Evolutionary conservation across 345 rosid genomes (phyloP), one percentile per base, ranked within the genome.

Genomic region (Rubroshorea leprosula): DNA sequence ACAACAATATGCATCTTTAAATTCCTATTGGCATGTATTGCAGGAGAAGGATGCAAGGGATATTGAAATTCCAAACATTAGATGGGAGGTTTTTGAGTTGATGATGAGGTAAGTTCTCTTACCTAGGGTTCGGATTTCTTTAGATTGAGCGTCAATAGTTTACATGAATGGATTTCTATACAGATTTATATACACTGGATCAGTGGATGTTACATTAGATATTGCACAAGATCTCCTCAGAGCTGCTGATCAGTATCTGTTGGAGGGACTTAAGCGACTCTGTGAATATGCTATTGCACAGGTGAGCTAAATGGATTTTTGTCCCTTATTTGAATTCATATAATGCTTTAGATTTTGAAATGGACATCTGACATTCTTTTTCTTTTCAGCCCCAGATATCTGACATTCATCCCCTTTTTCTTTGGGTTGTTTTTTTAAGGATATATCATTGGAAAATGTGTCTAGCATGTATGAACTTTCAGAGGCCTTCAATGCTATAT

Each of bases 51-150:
- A 93, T 68, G 97, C 97, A 12, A 82, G 96, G 80, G 97, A 93
- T 76, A 87, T 93, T 68, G 96, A 87, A 72, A 93, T 93, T 76
- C 99, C 99, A 3, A 93, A 93, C 59, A 93, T 93, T 68, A 85
- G 88, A 83, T 93, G 99, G 99, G 96, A 90, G 77, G 97, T 90
- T 60, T 93, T 93, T 47, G 97, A 89, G 88, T 72, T 93, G 83
- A 93, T 93, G 99, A 93, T 93, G 97, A 90, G 99, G 97, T 93
- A 49, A 51, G 64, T 6, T 6, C 41, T 35, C 35, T 46, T 54
- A 44, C 51, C 59, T 29, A 49, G 43, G 44, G 19, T 57, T 49
- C 43, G 23, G 16, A 54, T 73, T 24, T 23, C 25, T 65, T 55
- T 55, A 46, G 23, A 21, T 6, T 52, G 13, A 57, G 23, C 48